Evolutionary conservation across 768 basidiomycete genomes (phyloP).

Genomic region (Sarcomyxa edulis): DNA sequence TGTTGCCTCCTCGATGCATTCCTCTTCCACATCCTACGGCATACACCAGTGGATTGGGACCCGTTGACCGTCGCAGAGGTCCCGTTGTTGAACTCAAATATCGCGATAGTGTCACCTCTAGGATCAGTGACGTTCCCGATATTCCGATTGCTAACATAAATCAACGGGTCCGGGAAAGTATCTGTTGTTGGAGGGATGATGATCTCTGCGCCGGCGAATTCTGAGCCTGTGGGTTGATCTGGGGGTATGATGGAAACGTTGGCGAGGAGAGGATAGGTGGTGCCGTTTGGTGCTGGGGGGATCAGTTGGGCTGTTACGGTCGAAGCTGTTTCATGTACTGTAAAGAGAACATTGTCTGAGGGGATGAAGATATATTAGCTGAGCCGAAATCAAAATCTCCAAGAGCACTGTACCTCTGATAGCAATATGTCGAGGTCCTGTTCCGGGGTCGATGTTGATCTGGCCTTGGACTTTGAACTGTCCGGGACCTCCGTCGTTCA

Average conservation of each 20-base stretch:
- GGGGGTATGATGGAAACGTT: conserved; percentile 40
- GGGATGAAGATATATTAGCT: no score
- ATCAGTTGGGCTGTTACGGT: conserved; percentile 48
- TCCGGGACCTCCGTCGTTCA: conserved; percentile 32
- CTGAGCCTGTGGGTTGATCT: conserved; percentile 30
- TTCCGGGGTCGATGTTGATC: conserved; percentile 46
- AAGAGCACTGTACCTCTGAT: conserved; percentile 31
- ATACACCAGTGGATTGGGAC: no score
- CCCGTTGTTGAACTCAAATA: conserved; percentile 37
- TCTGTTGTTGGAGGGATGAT: conserved; percentile 38
- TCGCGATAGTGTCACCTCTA: conserved; percentile 52
- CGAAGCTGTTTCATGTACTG: conserved; percentile 46
- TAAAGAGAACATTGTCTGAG: conserved; percentile 48
- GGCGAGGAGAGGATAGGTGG: conserved; percentile 36
- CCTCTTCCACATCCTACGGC: no score
- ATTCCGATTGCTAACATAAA: conserved; percentile 58
- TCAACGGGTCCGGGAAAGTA: conserved; percentile 37
- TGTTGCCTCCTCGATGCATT: conserved; percentile 3
- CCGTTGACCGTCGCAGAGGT: conserved; percentile 9
- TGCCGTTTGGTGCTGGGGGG: conserved; percentile 42
- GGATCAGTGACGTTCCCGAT: conserved; percentile 37
- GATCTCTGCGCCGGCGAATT: conserved; percentile 49
- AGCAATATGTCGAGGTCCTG: conserved; percentile 58
- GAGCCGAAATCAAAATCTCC: no score
- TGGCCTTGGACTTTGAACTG: conserved; percentile 49